Evolutionary conservation across 1,284 basidiomycete genomes (phyloP), one percentile per base, ranked within the genome.

Genomic region (Rhodotorula sp.): DNA sequence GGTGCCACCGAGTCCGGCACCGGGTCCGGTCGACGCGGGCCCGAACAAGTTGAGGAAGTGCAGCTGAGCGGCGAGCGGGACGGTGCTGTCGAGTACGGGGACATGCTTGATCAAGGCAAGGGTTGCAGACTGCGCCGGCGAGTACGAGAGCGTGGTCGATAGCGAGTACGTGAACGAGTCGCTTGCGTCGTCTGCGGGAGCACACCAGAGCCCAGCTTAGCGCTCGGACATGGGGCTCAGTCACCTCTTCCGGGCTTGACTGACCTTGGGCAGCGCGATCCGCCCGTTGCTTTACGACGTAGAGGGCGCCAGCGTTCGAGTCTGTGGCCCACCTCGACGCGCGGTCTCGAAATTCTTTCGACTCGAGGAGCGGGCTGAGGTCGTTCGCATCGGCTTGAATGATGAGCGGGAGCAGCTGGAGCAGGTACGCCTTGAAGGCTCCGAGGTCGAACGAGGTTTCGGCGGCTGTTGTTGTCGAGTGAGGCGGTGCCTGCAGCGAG

Each of bases 91-190:
- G 59, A 98, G 86, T 1, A 86, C 88, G 0, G 91, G 87, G 14
- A 88, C 87, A 60, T 94, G 89, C 82, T 98, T 98, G 84, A 99
- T 96, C 79, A 98, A 86, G 46, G 94, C 94, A 62, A 99, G 87
- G 0, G 93, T 95, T 15, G 89, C 91, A 66, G 89, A 85, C 82
- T 92, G 88, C 51, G 87, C 87, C 17, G 89, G 83, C 61, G 92
- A 88, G 82, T 96, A 94, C n/a, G 86, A 85, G 42, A 93, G 85
- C 67, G 89, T 87, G 14, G 86, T 81, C 17, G 89, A 87, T 65
- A 94, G 84, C 49, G 86, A 83, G 80, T 92, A 93, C 58, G 84
- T 83, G 80, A 60, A 71, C 46, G 62, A 55, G 46, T 61, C 64
- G 53, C 51, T 4, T 30, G 54, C 24, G 24, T 64, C 57, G 54